Conservation (phyloP, 1,284 basidiomycete species). For the Phylloboletellus chloephorus region DNA sequence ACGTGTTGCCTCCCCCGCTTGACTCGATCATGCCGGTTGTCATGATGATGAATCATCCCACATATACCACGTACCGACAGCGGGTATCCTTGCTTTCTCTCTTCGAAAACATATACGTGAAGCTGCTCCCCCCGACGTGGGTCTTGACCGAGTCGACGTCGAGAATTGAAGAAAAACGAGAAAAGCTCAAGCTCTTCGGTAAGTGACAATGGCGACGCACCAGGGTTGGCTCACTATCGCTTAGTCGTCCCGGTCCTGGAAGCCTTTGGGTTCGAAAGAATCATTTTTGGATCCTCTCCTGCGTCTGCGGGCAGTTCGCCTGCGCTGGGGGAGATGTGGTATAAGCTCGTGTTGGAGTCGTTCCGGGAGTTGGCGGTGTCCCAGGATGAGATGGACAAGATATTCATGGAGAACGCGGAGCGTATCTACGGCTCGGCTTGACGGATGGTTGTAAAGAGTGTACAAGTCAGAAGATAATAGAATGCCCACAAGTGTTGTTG, state of each 20-base stretch:
- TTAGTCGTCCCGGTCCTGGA: slow-evolving; percentile 73
- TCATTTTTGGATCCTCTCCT: slow-evolving; percentile 56
- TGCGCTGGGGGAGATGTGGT: slow-evolving; percentile 65
- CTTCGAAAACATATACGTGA: slow-evolving; percentile 67
- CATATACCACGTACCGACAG: slow-evolving; percentile 69
- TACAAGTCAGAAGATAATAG: slow-evolving; percentile 1
- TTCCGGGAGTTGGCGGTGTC: slow-evolving; percentile 81
- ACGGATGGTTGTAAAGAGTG: not conserved
- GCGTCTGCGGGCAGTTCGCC: slow-evolving; percentile 47
- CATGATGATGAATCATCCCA: slow-evolving; percentile 69
- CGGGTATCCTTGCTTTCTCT: slow-evolving; percentile 75
- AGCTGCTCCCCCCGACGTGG: slow-evolving; percentile 77
- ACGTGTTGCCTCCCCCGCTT: slow-evolving; percentile 80
- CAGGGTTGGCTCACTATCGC: slow-evolving; percentile 3
- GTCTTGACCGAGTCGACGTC: slow-evolving; percentile 28
- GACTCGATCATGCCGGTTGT: slow-evolving; percentile 66
- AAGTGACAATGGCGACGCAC: slow-evolving; percentile 35
- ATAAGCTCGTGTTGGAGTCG: slow-evolving; percentile 71
- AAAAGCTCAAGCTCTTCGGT: slow-evolving; percentile 80
- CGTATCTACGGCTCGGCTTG: slow-evolving; percentile 46
- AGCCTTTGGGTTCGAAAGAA: slow-evolving; percentile 56
- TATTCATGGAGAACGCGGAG: slow-evolving; percentile 65
- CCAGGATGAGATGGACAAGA: slow-evolving; percentile 67
- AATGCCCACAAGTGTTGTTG: no score
- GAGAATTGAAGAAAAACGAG: slow-evolving; percentile 35